These are phyloP conservation scores for Isabelozyma gotoi DNA, from an alignment of 805 yeast species.

Conservation along the genomic window DNA sequence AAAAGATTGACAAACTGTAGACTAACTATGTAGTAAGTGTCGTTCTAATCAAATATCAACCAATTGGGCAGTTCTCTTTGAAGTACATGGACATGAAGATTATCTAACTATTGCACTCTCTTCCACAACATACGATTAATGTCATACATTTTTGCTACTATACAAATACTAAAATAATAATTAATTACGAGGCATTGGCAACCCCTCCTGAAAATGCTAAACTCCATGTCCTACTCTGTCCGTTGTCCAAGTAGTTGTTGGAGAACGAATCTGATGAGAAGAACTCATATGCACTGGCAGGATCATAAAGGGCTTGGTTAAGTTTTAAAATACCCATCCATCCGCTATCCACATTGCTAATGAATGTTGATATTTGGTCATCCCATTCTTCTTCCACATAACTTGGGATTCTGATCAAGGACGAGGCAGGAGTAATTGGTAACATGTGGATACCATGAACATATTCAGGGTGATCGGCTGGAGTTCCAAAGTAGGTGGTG, in stretches of 20 bases:
- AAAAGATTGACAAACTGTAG: too few species aligned
- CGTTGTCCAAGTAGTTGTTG: constrained; percentile 52
- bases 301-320: constrained; percentile 74
- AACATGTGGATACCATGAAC: constrained; percentile 79
- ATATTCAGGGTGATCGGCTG: constrained; percentile 44
- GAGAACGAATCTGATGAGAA: constrained; percentile 37
- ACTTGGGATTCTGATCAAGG: constrained; percentile 52
- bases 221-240: constrained; percentile 64
- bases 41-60: too few species aligned
- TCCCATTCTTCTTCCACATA: constrained; percentile 68
- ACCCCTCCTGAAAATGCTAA: constrained; percentile 59
- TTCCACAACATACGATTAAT: too few species aligned
- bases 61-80: too few species aligned
- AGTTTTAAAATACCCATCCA: constrained; percentile 76
- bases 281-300: constrained; percentile 58
- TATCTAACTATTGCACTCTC: too few species aligned
- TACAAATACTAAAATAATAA: background rate
- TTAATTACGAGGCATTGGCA: constrained; percentile 14
- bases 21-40: too few species aligned
- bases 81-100: too few species aligned
- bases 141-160: background rate
- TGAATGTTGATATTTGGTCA: constrained; percentile 43
- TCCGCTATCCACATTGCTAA: constrained; percentile 52
- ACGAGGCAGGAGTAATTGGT: constrained; percentile 70
- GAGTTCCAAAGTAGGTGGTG: constrained; percentile 69